phyloP scores from a whole-genome alignment of 495 filamentous ascomycete genomes.

The Penicillium pulvis region DNA sequence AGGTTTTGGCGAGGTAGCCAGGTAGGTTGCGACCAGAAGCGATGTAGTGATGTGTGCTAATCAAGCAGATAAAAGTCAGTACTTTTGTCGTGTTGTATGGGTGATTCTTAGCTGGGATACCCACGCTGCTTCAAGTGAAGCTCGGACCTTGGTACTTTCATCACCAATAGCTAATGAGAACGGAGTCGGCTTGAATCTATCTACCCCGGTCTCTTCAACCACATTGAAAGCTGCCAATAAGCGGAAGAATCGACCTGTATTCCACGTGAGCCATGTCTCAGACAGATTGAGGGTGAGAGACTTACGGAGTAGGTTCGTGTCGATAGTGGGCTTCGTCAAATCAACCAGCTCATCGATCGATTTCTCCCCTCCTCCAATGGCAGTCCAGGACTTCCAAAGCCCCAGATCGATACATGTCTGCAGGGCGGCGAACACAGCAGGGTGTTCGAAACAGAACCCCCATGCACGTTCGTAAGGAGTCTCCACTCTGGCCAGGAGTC shows the following conservation, averaged over 20 bases:
- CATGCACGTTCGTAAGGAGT: conserved; percentile 31
- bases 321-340: conserved; percentile 21
- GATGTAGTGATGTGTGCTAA: conserved; percentile 31
- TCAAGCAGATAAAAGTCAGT: not conserved
- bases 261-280: not conserved
- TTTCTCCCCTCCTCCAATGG: conserved; percentile 26
- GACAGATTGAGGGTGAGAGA: not conserved
- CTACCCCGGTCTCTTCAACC: conserved; percentile 38
- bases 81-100: not conserved
- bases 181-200: conserved; percentile 37
- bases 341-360: conserved; percentile 24
- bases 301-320: conserved; percentile 32
- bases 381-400: conserved; percentile 33
- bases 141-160: conserved; percentile 34
- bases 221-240: conserved; percentile 41
- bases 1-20: conserved; percentile 37
- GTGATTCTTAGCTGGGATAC: conserved; percentile 7
- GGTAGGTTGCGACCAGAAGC: conserved; percentile 31
- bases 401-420: conserved; percentile 32
- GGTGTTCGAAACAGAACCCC: conserved; percentile 36
- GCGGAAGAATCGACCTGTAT: conserved; percentile 42
- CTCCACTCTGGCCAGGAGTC: conserved; percentile 30
- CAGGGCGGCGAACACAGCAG: conserved; percentile 31
- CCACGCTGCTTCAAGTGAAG: conserved; percentile 39
- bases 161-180: conserved; percentile 41